Base-by-base conservation (phyloP, 768 basidiomycete genomes). In the Suillus sp. region DNA sequence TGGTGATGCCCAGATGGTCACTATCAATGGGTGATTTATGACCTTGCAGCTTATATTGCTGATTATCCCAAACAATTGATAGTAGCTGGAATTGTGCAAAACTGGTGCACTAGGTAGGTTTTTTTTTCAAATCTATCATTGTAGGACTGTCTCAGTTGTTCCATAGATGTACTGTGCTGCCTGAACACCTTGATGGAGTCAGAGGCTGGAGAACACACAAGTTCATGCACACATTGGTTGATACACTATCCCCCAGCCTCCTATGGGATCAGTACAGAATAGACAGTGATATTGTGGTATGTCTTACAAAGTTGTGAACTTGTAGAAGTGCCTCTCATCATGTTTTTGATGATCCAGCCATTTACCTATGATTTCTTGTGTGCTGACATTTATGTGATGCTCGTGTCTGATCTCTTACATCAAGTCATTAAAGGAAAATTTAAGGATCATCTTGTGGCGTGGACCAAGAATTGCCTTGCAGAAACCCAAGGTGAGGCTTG, bases 351-450 rank as follows among this genome's bases (percentile, higher is more conserved):
- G 20, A 43, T 43, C 42, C 42, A 43, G 42, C 42, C 42, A 43
- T 43, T 43, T 43, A 43, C 42, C 7, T n/a, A 43, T 3, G 20
- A 43, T 43, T 64, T 83, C 32, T 78, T 77, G 0, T 75, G 77
- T n/a, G 32, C 32, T 4, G 32, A 32, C 32, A 32, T 32, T 5
- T 32, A 32, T 32, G 32, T 6, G 32, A 32, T 32, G 32, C 32
- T 32, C 32, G 7, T 6, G 0, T 6, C 32, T 6, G 71, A 82
- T 71, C 40, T 82, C 20, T 76, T 83, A 14, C 83, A 85, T 64
- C 81, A 83, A 66, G 68, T 84, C 0, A 76, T 82, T 67, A 79
- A 84, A 64, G 83, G 83, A 0, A 60, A 80, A 0, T 80, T 83
- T 72, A 80, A 80, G 57, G 76, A 81, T 56, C 81, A 83, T 57